Base-by-base conservation (phyloP, 257 asterid genomes). In the Solanum sitiens region DNA sequence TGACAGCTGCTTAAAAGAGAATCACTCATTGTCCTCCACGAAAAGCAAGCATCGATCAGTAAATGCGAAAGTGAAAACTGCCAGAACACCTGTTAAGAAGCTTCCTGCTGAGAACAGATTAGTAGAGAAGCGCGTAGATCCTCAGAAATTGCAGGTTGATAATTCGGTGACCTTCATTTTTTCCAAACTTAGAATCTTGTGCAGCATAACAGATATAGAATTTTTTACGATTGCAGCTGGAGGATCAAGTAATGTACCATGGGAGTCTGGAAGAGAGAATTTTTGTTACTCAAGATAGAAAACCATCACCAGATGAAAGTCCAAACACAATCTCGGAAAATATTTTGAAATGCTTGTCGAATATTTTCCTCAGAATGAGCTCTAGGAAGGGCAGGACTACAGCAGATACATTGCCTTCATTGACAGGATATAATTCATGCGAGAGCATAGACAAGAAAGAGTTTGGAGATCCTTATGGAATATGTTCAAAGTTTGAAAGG, bases 321-420 rank as follows among this genome's bases (percentile, higher is more conserved):
- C 98, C 98, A 61, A 96, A 95, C 80, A 91, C 92, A 89, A 90
- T 96, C 71, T 96, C 99, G 0, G 99, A 95, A 93, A 91, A 88
- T 90, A 93, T 94, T 86, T 70, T 96, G 92, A 95, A 94, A 92
- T 96, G 99, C 90, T 91, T 96, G 37, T 91, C 89, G 88, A 92
- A 88, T 83, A 91, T 96, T 27, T 94, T 94, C 90, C 53, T 93
- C 90, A 92, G 96, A 91, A 91, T 95, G 96, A 94, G 93, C 90
- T 91, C 97, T 25, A 91, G 86, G 73, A 95, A 86, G 86, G 89
- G 90, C 72, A 89, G 91, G 89, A 93, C 90, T 83, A 88, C 86
- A 21, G 83, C 89, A 72, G 97, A 94, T 84, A 76, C 92, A 61
- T 42, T 93, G 14, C 90, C 94, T 89, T 91, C 95, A 45, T 59